phyloP scores from a whole-genome alignment of 345 rosid species.

The Populus alba region DNA sequence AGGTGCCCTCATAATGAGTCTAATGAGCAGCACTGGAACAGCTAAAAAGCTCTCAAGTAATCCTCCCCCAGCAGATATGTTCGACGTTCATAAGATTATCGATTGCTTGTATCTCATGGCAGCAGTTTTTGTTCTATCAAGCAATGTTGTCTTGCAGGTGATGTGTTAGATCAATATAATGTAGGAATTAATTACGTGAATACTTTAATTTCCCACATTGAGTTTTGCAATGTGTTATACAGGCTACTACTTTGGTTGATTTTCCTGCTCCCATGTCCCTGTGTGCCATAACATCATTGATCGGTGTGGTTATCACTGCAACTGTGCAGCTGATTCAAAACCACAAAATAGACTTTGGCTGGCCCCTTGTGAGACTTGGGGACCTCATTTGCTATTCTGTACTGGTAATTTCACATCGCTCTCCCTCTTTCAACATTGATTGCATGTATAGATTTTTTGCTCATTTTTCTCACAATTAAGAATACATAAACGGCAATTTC shows the following conservation, averaged over 20 bases:
- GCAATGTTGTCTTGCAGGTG: slow-evolving; percentile 78
- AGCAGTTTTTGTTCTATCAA: slow-evolving; percentile 60
- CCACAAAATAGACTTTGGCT: slow-evolving; percentile 30
- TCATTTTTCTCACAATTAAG: background rate
- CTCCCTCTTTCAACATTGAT: background rate
- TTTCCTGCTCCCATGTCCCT: slow-evolving; percentile 92
- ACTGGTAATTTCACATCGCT: slow-evolving; percentile 39
- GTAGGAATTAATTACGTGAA: background rate
- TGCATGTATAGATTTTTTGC: background rate
- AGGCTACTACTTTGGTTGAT: slow-evolving; percentile 67
- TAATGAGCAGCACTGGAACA: slow-evolving; percentile 61
- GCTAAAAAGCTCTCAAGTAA: background rate
- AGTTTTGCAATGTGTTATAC: background rate
- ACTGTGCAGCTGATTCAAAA: slow-evolving; percentile 43
- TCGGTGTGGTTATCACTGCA: slow-evolving; percentile 63
- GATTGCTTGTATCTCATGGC: slow-evolving; percentile 77
- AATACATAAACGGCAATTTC: background rate
- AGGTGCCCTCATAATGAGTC: slow-evolving; percentile 76
- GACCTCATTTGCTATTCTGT: slow-evolving; percentile 47
- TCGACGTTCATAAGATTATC: slow-evolving; percentile 51
- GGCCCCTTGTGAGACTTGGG: slow-evolving; percentile 37
- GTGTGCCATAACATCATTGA: slow-evolving; percentile 64
- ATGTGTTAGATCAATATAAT: background rate
- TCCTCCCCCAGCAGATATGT: background rate
- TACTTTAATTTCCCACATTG: background rate